Evolutionary conservation across 2,329 filamentous ascomycete species (phyloP).

Genomic region (Aquanectria penicillioides): DNA sequence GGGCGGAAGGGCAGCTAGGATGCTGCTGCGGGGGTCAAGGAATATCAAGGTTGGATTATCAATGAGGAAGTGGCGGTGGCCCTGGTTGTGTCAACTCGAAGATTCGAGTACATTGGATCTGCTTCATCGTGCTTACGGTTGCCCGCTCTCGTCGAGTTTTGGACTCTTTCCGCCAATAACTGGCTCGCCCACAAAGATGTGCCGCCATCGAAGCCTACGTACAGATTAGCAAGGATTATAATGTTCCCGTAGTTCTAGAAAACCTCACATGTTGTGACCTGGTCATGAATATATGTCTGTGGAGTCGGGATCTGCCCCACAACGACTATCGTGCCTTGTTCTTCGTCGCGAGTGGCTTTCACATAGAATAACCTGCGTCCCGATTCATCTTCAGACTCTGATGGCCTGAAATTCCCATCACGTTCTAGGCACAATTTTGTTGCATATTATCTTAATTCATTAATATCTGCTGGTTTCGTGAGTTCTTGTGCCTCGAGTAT

Average conservation of each 20-base stretch:
- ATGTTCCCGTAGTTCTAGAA: not conserved
- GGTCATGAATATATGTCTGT: slow-evolving; percentile 3
- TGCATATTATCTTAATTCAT: too few species aligned
- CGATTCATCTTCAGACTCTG: not conserved
- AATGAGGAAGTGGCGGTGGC: not conserved
- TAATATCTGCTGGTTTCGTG: too few species aligned
- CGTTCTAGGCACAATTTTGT: too few species aligned
- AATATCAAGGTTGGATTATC: not conserved
- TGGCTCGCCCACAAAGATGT: slow-evolving; percentile 8
- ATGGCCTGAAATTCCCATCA: too few species aligned
- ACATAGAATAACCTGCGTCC: too few species aligned
- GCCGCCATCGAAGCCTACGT: not conserved
- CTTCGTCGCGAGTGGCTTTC: not conserved
- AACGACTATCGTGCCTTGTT: slow-evolving; percentile 1
- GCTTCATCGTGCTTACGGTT: not conserved
- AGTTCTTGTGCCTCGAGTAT: not conserved
- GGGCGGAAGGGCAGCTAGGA: not conserved
- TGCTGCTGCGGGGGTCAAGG: not conserved
- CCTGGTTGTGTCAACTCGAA: not conserved
- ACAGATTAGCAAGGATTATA: not conserved
- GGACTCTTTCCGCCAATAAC: not conserved
- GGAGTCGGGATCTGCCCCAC: not conserved
- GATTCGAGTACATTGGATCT: not conserved
- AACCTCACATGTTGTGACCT: not conserved
- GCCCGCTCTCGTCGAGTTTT: not conserved